Evolutionary conservation across 306 rosid species (phyloP), one percentile per base, ranked within the genome.

Genomic region (Comarum palustre): DNA sequence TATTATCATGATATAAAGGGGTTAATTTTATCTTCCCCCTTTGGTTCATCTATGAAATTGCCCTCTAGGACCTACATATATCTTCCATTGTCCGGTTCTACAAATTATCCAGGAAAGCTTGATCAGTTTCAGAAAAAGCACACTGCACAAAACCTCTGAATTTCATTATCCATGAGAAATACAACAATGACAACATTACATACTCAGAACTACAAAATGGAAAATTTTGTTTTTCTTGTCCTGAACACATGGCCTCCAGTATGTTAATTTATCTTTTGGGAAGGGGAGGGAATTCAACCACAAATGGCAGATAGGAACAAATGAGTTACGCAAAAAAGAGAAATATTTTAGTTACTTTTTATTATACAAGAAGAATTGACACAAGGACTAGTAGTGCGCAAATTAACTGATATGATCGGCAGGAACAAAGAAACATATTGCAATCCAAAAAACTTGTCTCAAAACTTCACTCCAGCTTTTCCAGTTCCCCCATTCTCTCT

Each of bases 401-500:
- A 69, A 41, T 57, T 29, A 38, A 73, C 39, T 29, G 48, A 52
- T 73, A 75, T 36, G 19, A 68, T 58, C 73, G 20, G n/a, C 22
- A 38, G 43, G 73, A 68, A 75, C 57, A 39, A 45, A 79, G 64
- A 68, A 74, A 68, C 45, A 66, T 64, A 43, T 5, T 14, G 60
- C 72, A 52, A 48, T 58, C 42, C 75, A 22, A 45, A 32, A 60
- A n/a, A 24, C 64, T 60, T 27, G 54, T 60, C 73, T 19, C 34
- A 52, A 34, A n/a, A 25, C 63, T 66, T 86, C 84, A 86, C 78
- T 86, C 90, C 66, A 86, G 76, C 75, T 83, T 86, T 78, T 86
- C 90, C 73, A 86, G 87, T 68, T 86, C 87, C n/a, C 87, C 90
- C 90, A 86, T 86, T 81, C 90, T 83, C 69, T 86, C 90, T 65